These are phyloP conservation scores for Boletus hoseneyae DNA, from an alignment of 1,284 basidiomycete species.

Conservation along the genomic window DNA sequence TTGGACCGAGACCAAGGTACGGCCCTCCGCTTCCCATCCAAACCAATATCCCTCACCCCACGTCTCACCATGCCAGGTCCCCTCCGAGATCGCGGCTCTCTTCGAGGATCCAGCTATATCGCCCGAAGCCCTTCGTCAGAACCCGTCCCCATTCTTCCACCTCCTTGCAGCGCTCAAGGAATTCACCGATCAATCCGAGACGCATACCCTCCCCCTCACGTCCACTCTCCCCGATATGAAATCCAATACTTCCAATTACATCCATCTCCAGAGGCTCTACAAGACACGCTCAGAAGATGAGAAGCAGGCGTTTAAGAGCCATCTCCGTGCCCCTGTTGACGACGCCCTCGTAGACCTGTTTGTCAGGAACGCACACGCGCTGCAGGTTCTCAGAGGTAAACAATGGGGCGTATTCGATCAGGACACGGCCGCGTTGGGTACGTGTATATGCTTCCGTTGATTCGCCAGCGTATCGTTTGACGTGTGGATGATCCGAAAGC, in stretches of 20 bases:
- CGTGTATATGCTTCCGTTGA: slow-evolving; percentile 22
- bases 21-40: slow-evolving; percentile 9
- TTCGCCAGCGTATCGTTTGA: not conserved
- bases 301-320: slow-evolving; percentile 51
- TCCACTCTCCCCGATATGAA: slow-evolving; percentile 94
- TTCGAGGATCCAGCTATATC: slow-evolving; percentile 56
- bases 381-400: slow-evolving; percentile 76
- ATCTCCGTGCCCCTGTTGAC: slow-evolving; percentile 42
- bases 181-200: slow-evolving; percentile 47
- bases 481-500: slow-evolving; percentile 26
- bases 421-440: slow-evolving; percentile 56
- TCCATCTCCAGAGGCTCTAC: slow-evolving; percentile 77
- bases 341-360: slow-evolving; percentile 73
- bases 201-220: slow-evolving; percentile 50
- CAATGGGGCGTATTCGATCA: slow-evolving; percentile 59
- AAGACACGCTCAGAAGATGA: slow-evolving; percentile 70
- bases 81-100: slow-evolving; percentile 61
- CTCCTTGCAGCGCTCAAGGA: slow-evolving; percentile 76
- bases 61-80: slow-evolving; percentile 41
- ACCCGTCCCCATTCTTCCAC: slow-evolving; percentile 76
- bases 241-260: slow-evolving; percentile 81
- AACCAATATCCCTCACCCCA: not conserved
- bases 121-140: slow-evolving; percentile 30
- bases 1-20: slow-evolving; percentile 60
- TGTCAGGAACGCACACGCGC: slow-evolving; percentile 85